A percentile compares a stretch with the other conserved stretches of the same genome.
phyloP scores from a whole-genome alignment of 805 yeast genomes.

The Saturnispora zaruensis region DNA sequence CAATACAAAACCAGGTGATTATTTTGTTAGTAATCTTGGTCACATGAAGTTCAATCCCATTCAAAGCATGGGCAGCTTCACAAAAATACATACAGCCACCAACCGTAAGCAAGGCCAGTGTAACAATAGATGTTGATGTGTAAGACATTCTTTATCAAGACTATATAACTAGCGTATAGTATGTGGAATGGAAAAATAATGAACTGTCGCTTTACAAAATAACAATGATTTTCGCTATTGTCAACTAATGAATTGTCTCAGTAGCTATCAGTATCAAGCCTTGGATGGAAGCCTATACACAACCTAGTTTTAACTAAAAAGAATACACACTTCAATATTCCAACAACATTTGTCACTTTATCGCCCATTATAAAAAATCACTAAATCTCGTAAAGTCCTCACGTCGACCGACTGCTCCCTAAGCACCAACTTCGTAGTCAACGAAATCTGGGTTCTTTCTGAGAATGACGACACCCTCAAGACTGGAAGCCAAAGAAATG shows the following conservation, averaged over 20 bases:
- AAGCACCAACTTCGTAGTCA: slow-evolving; percentile 27
- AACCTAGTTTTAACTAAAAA: background rate
- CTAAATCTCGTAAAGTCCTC: background rate
- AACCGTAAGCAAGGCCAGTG: slow-evolving; percentile 10
- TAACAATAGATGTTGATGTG: slow-evolving; percentile 10
- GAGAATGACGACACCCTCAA: slow-evolving; percentile 91
- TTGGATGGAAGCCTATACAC: background rate
- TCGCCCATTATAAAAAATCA: background rate
- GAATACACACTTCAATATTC: background rate
- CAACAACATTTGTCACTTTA: background rate
- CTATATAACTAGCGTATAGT: background rate
- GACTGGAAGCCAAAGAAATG: slow-evolving; percentile 64
- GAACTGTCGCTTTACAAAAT: background rate
- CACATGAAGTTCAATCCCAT: slow-evolving; percentile 27
- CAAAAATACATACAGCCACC: slow-evolving; percentile 60
- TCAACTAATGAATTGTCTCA: background rate
- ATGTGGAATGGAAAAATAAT: background rate
- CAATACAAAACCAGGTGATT: background rate
- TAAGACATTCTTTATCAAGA: slow-evolving; percentile 6
- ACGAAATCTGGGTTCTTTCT: slow-evolving; percentile 82
- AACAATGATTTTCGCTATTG: background rate
- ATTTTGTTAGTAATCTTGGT: background rate
- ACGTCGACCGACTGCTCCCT: background rate
- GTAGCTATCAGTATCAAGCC: background rate
- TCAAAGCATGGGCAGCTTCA: slow-evolving; percentile 86